Evolutionary conservation across 352 stramenopile species (phyloP), one percentile per base, ranked within the genome.

Genomic region (Globisporangium echinulatum): DNA sequence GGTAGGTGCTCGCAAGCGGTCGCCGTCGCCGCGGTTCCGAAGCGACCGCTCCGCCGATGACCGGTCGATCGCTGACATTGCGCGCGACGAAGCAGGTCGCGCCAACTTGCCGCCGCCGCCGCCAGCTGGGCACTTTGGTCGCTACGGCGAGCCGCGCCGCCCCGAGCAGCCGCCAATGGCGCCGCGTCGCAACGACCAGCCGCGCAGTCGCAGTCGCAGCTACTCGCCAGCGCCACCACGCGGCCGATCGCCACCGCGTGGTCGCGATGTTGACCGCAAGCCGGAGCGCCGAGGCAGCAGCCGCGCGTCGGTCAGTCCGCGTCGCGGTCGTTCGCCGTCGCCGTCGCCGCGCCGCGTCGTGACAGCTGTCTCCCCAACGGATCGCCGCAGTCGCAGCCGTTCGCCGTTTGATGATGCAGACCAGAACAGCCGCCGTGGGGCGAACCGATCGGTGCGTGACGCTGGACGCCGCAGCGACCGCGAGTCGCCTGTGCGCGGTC

Each of bases 1-100:
- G 53, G 19, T 10, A 33, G 25, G 40, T 13, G 40, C 40, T 4
- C 40, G 40, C 13, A 49, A 7, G 46, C 25, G 14, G 46, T n/a
- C 17, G 8, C 6, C 14, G 5, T 6, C 15, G 46, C 8, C 67
- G 61, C 8, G 69, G 62, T 5, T 48, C 52, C 58, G 59, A 69
- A 71, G 79, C 49, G 67, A 84, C 3, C 72, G 74, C 36, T 83
- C 74, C n/a, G n/a, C 11, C 44, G 14, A 36, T 10, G 46, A 43
- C 15, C 13, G 10, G 15, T 50, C 46, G 46, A 4, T 50, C 46
- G 46, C 46, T 5, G 46, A 50, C 6, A 25, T 50, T 50, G 46
- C 46, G 46, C 46, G 46, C 10, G 46, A 33, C 15, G 43, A 19
- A 48, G 17, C 46, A n/a, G 46, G 37, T 8, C 15, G 17, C n/a